Evolutionary conservation across 2,329 filamentous ascomycete species (phyloP).

Genomic region (Mariannaea sp.): DNA sequence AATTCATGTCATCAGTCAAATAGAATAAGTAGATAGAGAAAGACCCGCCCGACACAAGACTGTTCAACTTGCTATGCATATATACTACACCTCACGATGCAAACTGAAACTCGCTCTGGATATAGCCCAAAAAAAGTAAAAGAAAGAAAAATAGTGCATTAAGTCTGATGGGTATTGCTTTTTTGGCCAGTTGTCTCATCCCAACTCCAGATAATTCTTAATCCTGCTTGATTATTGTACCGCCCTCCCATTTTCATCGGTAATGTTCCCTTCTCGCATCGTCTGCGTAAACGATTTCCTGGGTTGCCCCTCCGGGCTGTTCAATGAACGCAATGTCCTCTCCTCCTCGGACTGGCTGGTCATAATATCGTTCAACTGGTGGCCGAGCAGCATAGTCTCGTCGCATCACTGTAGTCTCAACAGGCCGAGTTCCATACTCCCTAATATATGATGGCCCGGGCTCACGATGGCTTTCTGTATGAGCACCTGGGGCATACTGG

Average conservation of each 20-base stretch:
- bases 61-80: too few relatives aligned
- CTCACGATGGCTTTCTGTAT: conserved; percentile 38
- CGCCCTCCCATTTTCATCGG: conserved; percentile 30
- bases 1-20: too few relatives aligned
- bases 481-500: conserved; percentile 38
- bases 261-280: conserved; percentile 46
- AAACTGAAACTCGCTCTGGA: not conserved
- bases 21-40: too few relatives aligned
- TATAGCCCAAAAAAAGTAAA: not conserved
- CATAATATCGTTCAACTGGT: conserved; percentile 51
- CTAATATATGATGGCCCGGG: conserved; percentile 41
- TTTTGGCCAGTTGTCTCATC: conserved; percentile 2
- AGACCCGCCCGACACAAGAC: too few relatives aligned
- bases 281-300: conserved; percentile 54
- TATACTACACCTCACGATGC: too few relatives aligned
- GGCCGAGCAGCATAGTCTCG: conserved; percentile 48
- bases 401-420: conserved; percentile 35
- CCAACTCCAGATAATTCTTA: not conserved
- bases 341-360: conserved; percentile 40
- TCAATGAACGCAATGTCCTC: conserved; percentile 54
- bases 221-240: not conserved
- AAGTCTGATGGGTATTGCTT: conserved; percentile 5
- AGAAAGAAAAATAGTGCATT: too few relatives aligned
- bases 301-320: conserved; percentile 46
- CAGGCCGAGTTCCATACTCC: conserved; percentile 37